phyloP scores from a whole-genome alignment of 148 eudicot genomes.

The Cornus florida region DNA sequence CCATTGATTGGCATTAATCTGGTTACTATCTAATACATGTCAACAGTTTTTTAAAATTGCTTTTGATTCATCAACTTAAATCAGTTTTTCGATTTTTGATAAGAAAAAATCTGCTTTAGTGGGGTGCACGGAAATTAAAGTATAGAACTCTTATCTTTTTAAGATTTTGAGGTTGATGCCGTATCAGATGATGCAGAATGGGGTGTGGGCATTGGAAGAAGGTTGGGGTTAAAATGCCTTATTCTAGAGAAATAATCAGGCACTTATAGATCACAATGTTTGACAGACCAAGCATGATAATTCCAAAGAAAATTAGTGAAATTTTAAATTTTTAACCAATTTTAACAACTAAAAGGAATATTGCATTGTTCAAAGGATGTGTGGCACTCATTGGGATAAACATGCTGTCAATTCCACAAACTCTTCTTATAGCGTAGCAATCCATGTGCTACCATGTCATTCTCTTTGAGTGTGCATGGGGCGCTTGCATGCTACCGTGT shows the following conservation, averaged over 20 bases:
- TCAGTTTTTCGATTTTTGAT: not conserved
- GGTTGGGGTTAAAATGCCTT: not conserved
- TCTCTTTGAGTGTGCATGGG: no score
- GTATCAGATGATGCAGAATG: not conserved
- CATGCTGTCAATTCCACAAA: not conserved
- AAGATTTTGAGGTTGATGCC: not conserved
- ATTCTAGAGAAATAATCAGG: no score
- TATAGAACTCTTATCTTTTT: not conserved
- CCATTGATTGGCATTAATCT: not conserved
- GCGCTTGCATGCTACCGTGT: no score
- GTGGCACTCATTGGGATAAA: not conserved
- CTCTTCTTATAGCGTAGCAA: not conserved
- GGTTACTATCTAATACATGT: not conserved
- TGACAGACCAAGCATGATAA: no score
- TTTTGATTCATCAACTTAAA: no score
- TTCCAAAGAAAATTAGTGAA: no score
- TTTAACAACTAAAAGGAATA: not conserved
- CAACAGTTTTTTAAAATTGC: not conserved
- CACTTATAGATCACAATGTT: no score
- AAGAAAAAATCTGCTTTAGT: not conserved
- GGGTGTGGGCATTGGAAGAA: not conserved
- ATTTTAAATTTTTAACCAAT: not conserved
- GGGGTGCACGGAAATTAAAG: not conserved
- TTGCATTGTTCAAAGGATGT: not conserved
- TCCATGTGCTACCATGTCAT: not conserved